These are phyloP conservation scores for Bretschneidera sinensis DNA, from an alignment of 345 rosid genomes.

Conservation along the genomic window DNA sequence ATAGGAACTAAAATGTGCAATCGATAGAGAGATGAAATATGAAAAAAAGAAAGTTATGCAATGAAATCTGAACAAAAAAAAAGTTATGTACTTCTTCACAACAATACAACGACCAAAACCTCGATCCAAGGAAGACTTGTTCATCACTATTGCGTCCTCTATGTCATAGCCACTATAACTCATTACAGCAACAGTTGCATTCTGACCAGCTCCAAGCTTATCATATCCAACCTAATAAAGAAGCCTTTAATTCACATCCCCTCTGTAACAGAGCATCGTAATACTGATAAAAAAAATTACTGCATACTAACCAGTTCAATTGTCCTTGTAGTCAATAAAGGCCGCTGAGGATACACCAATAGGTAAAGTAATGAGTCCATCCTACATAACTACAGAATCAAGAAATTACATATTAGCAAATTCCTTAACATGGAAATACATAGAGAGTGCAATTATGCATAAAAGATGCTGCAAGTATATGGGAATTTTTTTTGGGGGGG, in stretches of 20 bases:
- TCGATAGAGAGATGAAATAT: neutral
- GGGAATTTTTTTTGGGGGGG: no score
- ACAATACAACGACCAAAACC: conserved; percentile 98
- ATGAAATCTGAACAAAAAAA: no score
- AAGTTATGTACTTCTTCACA: conserved; percentile 61
- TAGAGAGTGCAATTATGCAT: neutral
- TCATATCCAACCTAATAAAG: conserved; percentile 78
- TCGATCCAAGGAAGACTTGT: conserved; percentile 92
- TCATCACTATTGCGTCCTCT: conserved; percentile 98
- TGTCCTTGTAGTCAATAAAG: conserved; percentile 88
- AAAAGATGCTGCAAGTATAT: no score
- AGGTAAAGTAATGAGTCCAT: conserved; percentile 88
- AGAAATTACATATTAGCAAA: neutral
- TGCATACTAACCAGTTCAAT: conserved; percentile 71
- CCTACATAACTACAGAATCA: conserved; percentile 51
- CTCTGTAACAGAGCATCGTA: neutral
- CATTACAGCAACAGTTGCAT: conserved; percentile 98
- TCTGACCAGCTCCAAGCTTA: conserved; percentile 99
- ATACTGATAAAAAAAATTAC: no score
- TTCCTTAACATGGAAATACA: neutral
- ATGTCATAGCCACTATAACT: conserved; percentile 95
- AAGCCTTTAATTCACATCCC: conserved; percentile 22
- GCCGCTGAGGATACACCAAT: conserved; percentile 92
- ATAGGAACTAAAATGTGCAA: conserved; percentile 1
- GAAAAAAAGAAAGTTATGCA: conserved; percentile 8